A percentile compares a stretch with the other conserved stretches of the same genome.
phyloP scores from a whole-genome alignment of 495 filamentous ascomycete species.

The Trichocladium uniseriatum region DNA sequence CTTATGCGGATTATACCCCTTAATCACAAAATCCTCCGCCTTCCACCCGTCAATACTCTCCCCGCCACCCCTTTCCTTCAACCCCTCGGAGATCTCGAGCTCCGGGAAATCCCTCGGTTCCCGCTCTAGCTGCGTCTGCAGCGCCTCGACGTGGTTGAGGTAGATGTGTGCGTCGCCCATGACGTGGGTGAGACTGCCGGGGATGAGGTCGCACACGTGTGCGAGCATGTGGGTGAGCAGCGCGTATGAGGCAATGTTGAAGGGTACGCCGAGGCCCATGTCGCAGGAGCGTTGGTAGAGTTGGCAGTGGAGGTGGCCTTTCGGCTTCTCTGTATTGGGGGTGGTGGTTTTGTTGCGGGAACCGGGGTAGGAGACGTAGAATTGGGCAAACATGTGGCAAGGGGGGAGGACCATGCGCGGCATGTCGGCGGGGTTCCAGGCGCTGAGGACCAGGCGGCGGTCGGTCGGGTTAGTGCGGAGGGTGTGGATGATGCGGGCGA shows the following conservation, averaged over 20 bases:
- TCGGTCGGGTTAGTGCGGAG: slow-evolving; percentile 76
- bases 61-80: too few relatives aligned
- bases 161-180: slow-evolving; percentile 98
- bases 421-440: slow-evolving; percentile 88
- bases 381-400: slow-evolving; percentile 99
- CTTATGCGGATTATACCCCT: slow-evolving; percentile 85
- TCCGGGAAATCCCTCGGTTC: slow-evolving; percentile 76
- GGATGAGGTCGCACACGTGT: slow-evolving; percentile 69
- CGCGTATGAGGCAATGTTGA: slow-evolving; percentile 94
- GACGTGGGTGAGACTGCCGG: slow-evolving; percentile 76
- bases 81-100: slow-evolving; percentile 50
- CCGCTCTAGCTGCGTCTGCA: slow-evolving; percentile 67
- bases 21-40: slow-evolving; percentile 77
- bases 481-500: slow-evolving; percentile 77
- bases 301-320: slow-evolving; percentile 68
- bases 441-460: slow-evolving; percentile 75
- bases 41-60: slow-evolving; percentile 77
- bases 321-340: slow-evolving; percentile 30
- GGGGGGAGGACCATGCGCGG: slow-evolving; percentile 88
- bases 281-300: slow-evolving; percentile 93
- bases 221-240: slow-evolving; percentile 91
- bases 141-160: slow-evolving; percentile 80
- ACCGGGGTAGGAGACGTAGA: slow-evolving; percentile 76
- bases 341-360: neutral
- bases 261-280: slow-evolving; percentile 94